Evolutionary conservation across 768 basidiomycete genomes (phyloP), one percentile per base, ranked within the genome.

Genomic region (Pisolithus albus): DNA sequence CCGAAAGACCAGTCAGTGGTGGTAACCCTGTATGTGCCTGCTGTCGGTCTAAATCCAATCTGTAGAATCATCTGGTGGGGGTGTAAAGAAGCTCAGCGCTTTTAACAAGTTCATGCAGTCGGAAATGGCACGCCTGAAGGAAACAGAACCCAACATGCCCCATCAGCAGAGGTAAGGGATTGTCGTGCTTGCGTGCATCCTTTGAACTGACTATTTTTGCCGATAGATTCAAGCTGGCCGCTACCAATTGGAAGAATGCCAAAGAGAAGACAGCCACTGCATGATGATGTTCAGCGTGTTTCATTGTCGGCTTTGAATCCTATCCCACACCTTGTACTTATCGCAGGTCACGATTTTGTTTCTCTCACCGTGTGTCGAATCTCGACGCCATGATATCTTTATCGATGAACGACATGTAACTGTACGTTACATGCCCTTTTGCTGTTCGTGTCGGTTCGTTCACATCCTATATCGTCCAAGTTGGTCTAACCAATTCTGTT

Each of bases 41-140:
- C 37, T 37, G 42, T 36, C 42, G 51, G 62, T 38, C 62, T 56
- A 38, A 50, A 52, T 42, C 40, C 18, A 23, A 46, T 41, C 57
- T 79, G 76, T 70, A 64, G 82, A 79, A 64, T 79, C 81, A 13
- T 70, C 78, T 34, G 72, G 75, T 30, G 69, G 70, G n/a, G 75
- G 78, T 21, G 70, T 70, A 62, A 78, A 75, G 66, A 79, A 79
- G 66, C 71, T 87, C 43, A 82, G 82, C 34, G 76, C 79, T 13
- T 91, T 85, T 70, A 90, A 90, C 65, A 86, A 83, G 65, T 91
- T 84, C 65, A 73, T 88, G 85, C 80, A 87, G 75, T 72, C 76
- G 19, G 87, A 89, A 66, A 82, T 89, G 76, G 82, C 83, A 30
- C 83, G 85, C 52, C 75, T 90, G 66, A 89, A 86, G 74, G 83